A percentile compares a stretch with the other conserved stretches of the same genome.
Evolutionary conservation across 352 stramenopile species (phyloP).

Genomic region (Thalassiosira oceanica): DNA sequence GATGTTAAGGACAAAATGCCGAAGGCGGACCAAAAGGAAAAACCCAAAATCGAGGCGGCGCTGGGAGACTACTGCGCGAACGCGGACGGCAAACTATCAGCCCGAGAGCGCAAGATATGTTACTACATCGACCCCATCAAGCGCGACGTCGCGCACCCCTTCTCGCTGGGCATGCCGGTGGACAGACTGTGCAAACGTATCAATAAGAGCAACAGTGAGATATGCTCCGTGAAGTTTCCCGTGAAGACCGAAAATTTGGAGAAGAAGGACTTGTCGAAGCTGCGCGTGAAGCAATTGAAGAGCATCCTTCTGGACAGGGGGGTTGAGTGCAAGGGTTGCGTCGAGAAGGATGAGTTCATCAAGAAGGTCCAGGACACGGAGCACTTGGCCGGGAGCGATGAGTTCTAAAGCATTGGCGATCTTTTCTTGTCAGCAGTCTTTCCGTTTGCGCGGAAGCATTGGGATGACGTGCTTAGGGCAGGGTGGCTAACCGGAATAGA

Average conservation of each 20-base stretch:
- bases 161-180: conserved; percentile 72
- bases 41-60: conserved; percentile 73
- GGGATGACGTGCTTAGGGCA: no score
- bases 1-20: conserved; percentile 59
- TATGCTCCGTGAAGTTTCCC: conserved; percentile 77
- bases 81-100: conserved; percentile 45
- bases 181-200: conserved; percentile 79
- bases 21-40: conserved; percentile 61
- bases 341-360: conserved; percentile 84
- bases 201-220: conserved; percentile 76
- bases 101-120: conserved; percentile 81
- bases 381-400: conserved; percentile 57
- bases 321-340: conserved; percentile 79
- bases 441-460: no score
- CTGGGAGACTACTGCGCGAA: conserved; percentile 63
- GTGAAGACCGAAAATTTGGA: conserved; percentile 81
- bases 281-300: conserved; percentile 83
- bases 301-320: conserved; percentile 80
- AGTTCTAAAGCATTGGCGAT: no score
- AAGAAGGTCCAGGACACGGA: conserved; percentile 78
- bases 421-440: no score
- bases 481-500: no score
- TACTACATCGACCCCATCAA: conserved; percentile 85
- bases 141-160: conserved; percentile 77
- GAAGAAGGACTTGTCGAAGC: conserved; percentile 76